Conservation (phyloP, 306 rosid genomes). For the Vicia villosa region DNA sequence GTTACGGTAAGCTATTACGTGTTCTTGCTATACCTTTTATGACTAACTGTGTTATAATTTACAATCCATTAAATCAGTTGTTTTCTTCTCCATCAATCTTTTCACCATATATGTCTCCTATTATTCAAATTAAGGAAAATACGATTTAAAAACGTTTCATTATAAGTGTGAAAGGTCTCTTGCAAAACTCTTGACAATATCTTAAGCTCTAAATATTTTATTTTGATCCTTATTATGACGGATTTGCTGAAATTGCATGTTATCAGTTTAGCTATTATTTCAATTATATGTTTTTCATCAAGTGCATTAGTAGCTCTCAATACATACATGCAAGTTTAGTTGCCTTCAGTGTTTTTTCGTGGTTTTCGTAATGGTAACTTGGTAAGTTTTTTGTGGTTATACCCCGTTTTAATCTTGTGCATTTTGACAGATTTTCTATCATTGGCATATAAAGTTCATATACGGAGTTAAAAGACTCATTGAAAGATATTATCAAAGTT, state of each 20-base stretch:
- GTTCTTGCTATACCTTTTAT: conserved; percentile 4
- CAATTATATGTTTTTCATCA: conserved; percentile 58
- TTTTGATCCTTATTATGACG: conserved; percentile 14
- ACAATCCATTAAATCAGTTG: background rate
- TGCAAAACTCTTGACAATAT: conserved; percentile 2
- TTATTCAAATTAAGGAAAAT: conserved; percentile 55
- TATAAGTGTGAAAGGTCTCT: conserved; percentile 76
- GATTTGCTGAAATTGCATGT: conserved; percentile 49
- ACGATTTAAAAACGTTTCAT: conserved; percentile 64
- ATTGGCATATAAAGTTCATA: conserved; percentile 50
- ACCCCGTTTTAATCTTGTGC: conserved; percentile 25
- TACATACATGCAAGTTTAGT: conserved; percentile 61
- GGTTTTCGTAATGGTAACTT: background rate
- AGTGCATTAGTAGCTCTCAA: conserved; percentile 64
- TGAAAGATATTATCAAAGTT: too few species aligned
- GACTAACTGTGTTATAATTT: background rate
- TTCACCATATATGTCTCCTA: conserved; percentile 50
- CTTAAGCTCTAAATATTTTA: too few species aligned
- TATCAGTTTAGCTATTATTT: conserved; percentile 59
- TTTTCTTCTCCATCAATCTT: conserved; percentile 4
- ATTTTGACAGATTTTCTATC: conserved; percentile 61
- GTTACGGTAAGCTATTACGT: conserved; percentile 56
- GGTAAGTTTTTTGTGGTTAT: conserved; percentile 14
- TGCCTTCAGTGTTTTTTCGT: background rate
- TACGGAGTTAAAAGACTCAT: conserved; percentile 50